Base-by-base conservation (phyloP, 2,329 filamentous ascomycete genomes). In the Epichloe elymi region DNA sequence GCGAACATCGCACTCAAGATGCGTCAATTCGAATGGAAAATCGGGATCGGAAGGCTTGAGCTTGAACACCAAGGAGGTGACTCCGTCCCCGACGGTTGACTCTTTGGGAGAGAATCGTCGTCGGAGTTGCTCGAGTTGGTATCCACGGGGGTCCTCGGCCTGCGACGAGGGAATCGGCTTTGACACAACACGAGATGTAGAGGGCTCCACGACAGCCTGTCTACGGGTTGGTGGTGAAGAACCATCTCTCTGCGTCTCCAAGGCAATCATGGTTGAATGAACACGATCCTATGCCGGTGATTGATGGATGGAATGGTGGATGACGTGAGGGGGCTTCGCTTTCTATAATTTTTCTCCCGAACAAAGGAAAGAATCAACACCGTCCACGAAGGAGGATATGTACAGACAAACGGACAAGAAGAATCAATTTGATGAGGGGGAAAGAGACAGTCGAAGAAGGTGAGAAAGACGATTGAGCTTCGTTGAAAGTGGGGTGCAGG, bases 41-140 rank as follows among this genome's bases (percentile, higher is more conserved):
- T 93, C 87, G 0, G 87, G 87, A 62, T 93, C 87, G 5, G 86
- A 88, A 5, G 87, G 87, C 12, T 68, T 69, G 54, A 93, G 68
- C 48, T 73, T 78, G 65, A 91, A 86, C 10, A 71, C 67, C 39
- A 90, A 66, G 15, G 76, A 73, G 0, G 78, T 79, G 3, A 72
- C 72, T 46, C 76, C 74, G 53, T 75, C 65, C 6, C 65, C 61
- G 3, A 70, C 59, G 14, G 60, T 67, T 11, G 67, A 65, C 54
- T 76, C 71, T 46, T 66, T 68, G 6, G 75, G 71, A 1, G 69
- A 71, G 64, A 80, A 91, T 36, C 87, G 78, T 55, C 79, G 78
- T 59, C 79, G 75, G 54, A 91, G 68, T 69, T 93, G 87, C 54
- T 78, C 77, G 48, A 91, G 67, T 64, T 93, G 85, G 62, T 88